Evolutionary conservation across 192 early-diverging fungal genomes (phyloP), one percentile per base, ranked within the genome.

Genomic region (Diversispora epigaea): DNA sequence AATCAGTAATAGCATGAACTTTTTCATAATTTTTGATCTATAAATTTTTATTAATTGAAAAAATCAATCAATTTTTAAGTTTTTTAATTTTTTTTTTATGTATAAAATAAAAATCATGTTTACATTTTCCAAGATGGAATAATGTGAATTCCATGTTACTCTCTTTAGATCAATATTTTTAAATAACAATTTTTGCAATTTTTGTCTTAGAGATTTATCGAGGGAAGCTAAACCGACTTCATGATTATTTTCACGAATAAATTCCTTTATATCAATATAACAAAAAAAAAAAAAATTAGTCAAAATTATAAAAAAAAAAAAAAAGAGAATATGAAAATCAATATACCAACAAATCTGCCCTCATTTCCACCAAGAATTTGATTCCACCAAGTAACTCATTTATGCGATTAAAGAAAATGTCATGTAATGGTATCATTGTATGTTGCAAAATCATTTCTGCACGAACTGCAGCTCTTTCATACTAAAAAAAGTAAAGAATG

Each of bases 21-120:
- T 93, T 91, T 78, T 98, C 96, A 78, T 97, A 95, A 67, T 91
- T 81, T 25, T 86, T 87, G 19, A 94, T 84, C 90, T 93, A 39
- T 11, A 32, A 32, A 1, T 32, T 32, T 32, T 32, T 32, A 32
- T 32, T 32, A n/a, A 71, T 12, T 22, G 54, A 49, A 19, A 76
- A 39, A 54, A 43, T 67, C 19, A 12, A 21, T 66, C 10, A 67
- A 68, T 43, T 32, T 25, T 12, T 39, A 50, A 52, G 47, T 41
- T 57, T n/a, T 22, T 6, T 2, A 4, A 76, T 0, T 49, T 58
- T 60, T 15, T 14, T 55, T 21, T 17, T 0, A 4, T 32, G 25
- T 32, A 32, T 32, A 32, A 32, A 32, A 32, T 32, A 32, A 32
- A 32, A 32, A 32, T 32, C 25, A 32, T 32, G 11, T 71, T 64